phyloP scores from a whole-genome alignment of 352 stramenopile genomes.

The Phytopythium helicoides region DNA sequence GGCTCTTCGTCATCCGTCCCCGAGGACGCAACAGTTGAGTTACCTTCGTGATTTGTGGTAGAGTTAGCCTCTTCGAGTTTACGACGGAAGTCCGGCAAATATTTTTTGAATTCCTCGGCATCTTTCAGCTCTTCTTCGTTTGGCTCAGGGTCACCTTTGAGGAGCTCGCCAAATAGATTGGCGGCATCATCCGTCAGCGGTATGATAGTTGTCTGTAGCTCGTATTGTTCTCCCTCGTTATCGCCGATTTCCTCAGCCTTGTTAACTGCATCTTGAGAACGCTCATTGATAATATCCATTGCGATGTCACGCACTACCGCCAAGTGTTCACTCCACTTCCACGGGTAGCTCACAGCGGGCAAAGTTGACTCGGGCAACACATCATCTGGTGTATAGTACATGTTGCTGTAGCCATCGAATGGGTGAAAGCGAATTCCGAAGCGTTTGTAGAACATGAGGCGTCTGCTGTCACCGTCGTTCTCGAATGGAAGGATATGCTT shows the following conservation, averaged over 20 bases:
- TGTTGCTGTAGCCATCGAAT: slow-evolving; percentile 38
- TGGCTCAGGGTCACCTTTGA: neutral
- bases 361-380: slow-evolving; percentile 28
- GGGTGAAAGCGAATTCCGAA: slow-evolving; percentile 36
- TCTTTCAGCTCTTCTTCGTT: no score
- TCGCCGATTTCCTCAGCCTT: neutral
- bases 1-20: neutral
- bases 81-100: no score
- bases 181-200: neutral
- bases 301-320: slow-evolving; percentile 19
- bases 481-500: slow-evolving; percentile 30
- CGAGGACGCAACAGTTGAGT: no score
- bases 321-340: slow-evolving; percentile 36
- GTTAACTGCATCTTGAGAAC: neutral
- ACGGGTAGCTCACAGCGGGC: slow-evolving; percentile 45
- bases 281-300: slow-evolving; percentile 1
- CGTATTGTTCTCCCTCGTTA: neutral
- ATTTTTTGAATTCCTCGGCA: no score
- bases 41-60: no score
- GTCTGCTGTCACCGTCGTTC: slow-evolving; percentile 19
- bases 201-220: neutral
- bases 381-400: slow-evolving; percentile 43
- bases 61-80: no score
- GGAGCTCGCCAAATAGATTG: neutral
- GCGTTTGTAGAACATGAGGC: slow-evolving; percentile 12